phyloP scores from a whole-genome alignment of 2,329 filamentous ascomycete genomes.

The Coleophoma crateriformis region DNA sequence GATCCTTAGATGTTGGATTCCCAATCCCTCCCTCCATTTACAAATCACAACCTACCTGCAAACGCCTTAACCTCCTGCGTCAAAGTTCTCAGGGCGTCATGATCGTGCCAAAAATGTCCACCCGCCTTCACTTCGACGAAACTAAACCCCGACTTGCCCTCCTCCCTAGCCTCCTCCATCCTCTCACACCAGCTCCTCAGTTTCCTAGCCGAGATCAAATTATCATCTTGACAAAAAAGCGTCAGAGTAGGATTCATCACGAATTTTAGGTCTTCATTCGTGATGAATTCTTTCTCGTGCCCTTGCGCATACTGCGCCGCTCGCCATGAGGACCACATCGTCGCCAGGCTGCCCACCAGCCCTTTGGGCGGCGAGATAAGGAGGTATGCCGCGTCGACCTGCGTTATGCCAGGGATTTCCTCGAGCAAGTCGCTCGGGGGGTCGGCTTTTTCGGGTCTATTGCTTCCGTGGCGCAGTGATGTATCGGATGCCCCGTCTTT shows the following conservation, averaged over 20 bases:
- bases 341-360: constrained; percentile 53
- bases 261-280: constrained; percentile 45
- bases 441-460: neutral
- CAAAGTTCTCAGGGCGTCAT: constrained; percentile 12
- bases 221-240: constrained; percentile 70
- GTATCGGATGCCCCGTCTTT: constrained; percentile 21
- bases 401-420: constrained; percentile 9
- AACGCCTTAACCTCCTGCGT: constrained; percentile 16
- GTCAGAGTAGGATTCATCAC: constrained; percentile 56
- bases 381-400: constrained; percentile 47
- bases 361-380: constrained; percentile 64
- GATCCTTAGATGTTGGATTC: too few species aligned
- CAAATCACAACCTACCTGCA: constrained; percentile 5
- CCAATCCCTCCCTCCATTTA: too few species aligned
- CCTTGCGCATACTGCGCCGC: neutral
- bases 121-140: constrained; percentile 39
- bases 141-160: constrained; percentile 23
- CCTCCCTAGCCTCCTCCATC: constrained; percentile 30
- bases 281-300: constrained; percentile 22
- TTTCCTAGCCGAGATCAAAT: constrained; percentile 62
- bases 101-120: constrained; percentile 45
- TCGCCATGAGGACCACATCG: constrained; percentile 32
- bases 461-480: neutral
- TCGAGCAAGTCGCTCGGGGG: constrained; percentile 1
- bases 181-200: constrained; percentile 60